Evolutionary conservation across 2,329 filamentous ascomycete genomes (phyloP).

Genomic region (Sporothrix pallida): DNA sequence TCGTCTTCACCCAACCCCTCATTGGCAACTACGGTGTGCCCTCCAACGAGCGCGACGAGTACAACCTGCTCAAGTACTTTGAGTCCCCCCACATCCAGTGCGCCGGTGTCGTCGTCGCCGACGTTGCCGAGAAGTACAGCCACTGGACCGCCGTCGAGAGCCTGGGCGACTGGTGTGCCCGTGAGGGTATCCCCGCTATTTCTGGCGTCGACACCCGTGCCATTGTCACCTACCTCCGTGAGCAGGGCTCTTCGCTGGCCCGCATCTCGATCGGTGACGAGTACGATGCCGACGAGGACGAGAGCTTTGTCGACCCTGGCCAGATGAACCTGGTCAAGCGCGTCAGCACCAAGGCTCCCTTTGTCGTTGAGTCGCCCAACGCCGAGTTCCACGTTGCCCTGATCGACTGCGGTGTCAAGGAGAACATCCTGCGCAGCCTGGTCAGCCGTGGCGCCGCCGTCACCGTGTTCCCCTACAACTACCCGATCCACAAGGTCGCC

Average conservation of each 20-base stretch:
- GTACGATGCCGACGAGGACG: slow-evolving; percentile 97
- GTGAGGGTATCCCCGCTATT: slow-evolving; percentile 94
- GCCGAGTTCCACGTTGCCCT: slow-evolving; percentile 90
- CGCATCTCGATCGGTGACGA: slow-evolving; percentile 95
- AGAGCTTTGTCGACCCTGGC: slow-evolving; percentile 91
- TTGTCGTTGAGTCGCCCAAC: slow-evolving; percentile 85
- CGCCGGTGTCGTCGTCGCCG: slow-evolving; percentile 91
- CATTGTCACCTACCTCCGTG: slow-evolving; percentile 93
- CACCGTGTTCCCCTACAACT: slow-evolving; percentile 95
- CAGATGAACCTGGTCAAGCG: slow-evolving; percentile 96
- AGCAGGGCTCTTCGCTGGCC: slow-evolving; percentile 94
- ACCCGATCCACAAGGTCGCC: slow-evolving; percentile 96
- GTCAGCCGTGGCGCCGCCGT: slow-evolving; percentile 90
- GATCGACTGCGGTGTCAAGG: slow-evolving; percentile 98
- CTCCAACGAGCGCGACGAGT: slow-evolving; percentile 80
- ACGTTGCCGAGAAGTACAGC: slow-evolving; percentile 91
- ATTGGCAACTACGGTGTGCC: slow-evolving; percentile 99
- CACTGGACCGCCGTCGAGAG: slow-evolving; percentile 99
- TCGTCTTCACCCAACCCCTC: slow-evolving; percentile 96
- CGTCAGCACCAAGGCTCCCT: slow-evolving; percentile 97
- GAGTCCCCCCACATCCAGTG: slow-evolving; percentile 98
- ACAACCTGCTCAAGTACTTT: slow-evolving; percentile 94
- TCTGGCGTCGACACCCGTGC: slow-evolving; percentile 96
- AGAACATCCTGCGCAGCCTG: slow-evolving; percentile 96
- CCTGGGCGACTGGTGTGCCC: slow-evolving; percentile 89